Base-by-base conservation (phyloP, 805 yeast species). In the Isabelozyma rhagii region DNA sequence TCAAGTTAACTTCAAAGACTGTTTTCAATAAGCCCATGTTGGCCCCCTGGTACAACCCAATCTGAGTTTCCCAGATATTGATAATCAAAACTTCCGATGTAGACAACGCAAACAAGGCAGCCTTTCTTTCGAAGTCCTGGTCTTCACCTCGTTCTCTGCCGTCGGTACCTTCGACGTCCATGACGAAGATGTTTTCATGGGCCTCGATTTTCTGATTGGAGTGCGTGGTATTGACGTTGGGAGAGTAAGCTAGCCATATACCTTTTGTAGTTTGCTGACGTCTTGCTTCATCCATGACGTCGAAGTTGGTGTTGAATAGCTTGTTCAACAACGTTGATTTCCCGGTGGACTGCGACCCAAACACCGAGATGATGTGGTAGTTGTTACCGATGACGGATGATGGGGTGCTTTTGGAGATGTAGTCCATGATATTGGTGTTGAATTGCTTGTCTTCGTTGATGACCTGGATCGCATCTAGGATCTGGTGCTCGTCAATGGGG, bases 131-230 rank as follows among this genome's bases (percentile, higher is more conserved):
- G 67, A 94, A 94, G 69, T 94, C 99, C 68, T 94, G 97, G 68
- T 94, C 98, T 60, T 94, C 99, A 25, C 98, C 98, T 49, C 97
- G 81, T 69, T 94, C 99, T 52, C 97, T 80, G 45, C 99, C 98
- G 71, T 94, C 99, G 0, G 97, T 92, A 45, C 99, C 99, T 70
- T 94, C 99, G n/a, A 94, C 98, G 64, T 94, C 99, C 79, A 94
- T 80, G 2, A 94, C 96, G 53, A 89, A 78, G 9, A 90, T 74
- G 54, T 82, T 75, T 27, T 66, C 62, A 15, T 46, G 44, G n/a
- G 45, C 44, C 9, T 49, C 17, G 11, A 44, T 49, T 7, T 48
- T 47, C 6, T 43, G 45, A 13, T 21, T 21, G 25, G 25, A 21
- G 6, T 21, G 25, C 3, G 57, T 54, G 10, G 56, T 54, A 11